Evolutionary conservation across 1,284 basidiomycete species (phyloP).

Genomic region (Phenoliferia sp.): DNA sequence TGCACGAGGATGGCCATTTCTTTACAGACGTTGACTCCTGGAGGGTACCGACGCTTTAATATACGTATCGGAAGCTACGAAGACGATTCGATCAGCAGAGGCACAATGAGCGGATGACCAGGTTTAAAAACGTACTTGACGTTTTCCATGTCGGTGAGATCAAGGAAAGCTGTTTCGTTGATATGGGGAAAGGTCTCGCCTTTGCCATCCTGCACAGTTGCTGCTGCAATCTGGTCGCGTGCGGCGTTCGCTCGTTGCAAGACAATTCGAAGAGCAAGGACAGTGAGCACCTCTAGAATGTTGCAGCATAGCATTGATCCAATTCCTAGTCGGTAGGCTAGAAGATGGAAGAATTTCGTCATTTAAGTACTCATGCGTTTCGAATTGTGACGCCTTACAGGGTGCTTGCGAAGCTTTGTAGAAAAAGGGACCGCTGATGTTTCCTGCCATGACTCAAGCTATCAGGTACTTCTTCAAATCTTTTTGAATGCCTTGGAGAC

Average conservation of each 20-base stretch:
- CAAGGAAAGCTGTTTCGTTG: constrained; percentile 40
- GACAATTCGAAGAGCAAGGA: constrained; percentile 45
- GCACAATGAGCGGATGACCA: not conserved
- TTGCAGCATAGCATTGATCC: constrained; percentile 46
- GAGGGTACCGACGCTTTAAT: too few relatives aligned
- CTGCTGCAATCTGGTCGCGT: constrained; percentile 33
- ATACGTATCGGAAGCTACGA: constrained; percentile 11
- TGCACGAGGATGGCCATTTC: too few relatives aligned
- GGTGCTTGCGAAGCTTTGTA: not conserved
- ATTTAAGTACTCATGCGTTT: too few relatives aligned
- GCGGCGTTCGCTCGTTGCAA: constrained; percentile 44
- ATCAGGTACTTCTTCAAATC: constrained; percentile 31
- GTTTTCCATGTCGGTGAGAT: constrained; percentile 45
- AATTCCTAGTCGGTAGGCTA: not conserved
- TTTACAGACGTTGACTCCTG: too few relatives aligned
- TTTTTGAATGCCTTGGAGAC: not conserved
- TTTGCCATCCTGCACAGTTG: not conserved
- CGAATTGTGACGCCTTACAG: not conserved
- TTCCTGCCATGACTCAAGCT: constrained; percentile 39
- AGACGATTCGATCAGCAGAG: not conserved
- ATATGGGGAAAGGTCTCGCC: not conserved
- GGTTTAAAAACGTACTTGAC: constrained; percentile 33
- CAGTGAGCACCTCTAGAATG: constrained; percentile 39
- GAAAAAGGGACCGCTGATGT: constrained; percentile 48
- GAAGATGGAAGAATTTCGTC: not conserved